Evolutionary conservation across 169 alveolate genomes (phyloP).

Genomic region (Plasmodium cynomolgi): DNA sequence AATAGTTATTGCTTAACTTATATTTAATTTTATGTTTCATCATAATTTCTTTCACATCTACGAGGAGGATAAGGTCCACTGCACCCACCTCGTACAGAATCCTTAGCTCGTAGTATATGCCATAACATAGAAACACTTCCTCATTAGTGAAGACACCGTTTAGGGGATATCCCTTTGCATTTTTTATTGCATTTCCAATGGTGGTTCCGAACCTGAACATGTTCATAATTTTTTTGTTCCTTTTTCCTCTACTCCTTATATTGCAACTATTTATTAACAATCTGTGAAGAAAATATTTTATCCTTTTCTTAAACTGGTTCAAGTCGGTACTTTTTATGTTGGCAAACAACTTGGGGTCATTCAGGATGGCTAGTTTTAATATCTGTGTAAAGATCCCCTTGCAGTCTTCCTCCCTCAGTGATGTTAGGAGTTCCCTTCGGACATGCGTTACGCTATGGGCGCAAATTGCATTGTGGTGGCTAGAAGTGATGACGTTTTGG

Average conservation of each 20-base stretch:
- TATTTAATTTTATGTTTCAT: not conserved
- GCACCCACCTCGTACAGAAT: conserved; percentile 7
- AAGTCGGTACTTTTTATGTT: conserved; percentile 3
- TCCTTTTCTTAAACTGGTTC: not conserved
- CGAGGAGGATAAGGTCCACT: not conserved
- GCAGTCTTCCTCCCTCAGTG: not conserved
- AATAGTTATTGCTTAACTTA: conserved; percentile 1
- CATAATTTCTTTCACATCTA: conserved; percentile 26
- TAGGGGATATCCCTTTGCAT: not conserved
- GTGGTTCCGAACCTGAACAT: conserved; percentile 4
- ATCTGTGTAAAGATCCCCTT: not conserved
- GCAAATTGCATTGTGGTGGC: not conserved
- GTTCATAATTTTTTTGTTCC: not conserved
- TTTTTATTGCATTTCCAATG: conserved; percentile 29
- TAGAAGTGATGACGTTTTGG: no score
- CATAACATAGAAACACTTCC: not conserved
- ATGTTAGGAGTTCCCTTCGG: not conserved
- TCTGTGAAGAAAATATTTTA: not conserved
- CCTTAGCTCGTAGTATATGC: conserved; percentile 31
- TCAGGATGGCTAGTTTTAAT: not conserved
- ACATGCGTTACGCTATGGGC: not conserved
- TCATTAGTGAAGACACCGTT: not conserved
- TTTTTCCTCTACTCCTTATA: not conserved
- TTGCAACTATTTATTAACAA: not conserved
- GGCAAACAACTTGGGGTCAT: not conserved